Evolutionary conservation across 2,329 filamentous ascomycete species (phyloP), one percentile per base, ranked within the genome.

Genomic region (Metarhizium brunneum): DNA sequence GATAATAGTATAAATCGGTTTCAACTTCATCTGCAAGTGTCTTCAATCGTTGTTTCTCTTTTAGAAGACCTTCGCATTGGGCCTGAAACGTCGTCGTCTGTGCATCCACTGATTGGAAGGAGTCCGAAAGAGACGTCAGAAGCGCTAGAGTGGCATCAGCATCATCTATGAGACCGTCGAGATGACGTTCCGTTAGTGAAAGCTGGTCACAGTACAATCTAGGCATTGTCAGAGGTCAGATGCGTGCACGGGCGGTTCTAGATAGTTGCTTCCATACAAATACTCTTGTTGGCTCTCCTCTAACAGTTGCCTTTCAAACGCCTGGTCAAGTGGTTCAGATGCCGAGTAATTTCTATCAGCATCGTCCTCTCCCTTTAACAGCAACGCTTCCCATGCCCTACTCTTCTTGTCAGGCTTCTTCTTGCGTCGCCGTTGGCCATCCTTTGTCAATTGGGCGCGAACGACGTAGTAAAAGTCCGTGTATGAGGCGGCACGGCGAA

Each of bases 11-110:
- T n/a, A 96, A 76, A 63, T 96, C 95, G 29, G 89, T 88, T 30
- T 89, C 87, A 56, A 99, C 87, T 57, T 91, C 86, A 61, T 95
- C 84, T 2, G 91, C 90, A 47, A 99, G 79, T 61, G 80, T 81
- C 59, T 89, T 85, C 45, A 96, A 79, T 29, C 88, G 84, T 63
- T 81, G 83, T 72, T 97, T 91, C 64, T 96, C 92, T 1, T 82
- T 77, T 35, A 97, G 75, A 2, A 99, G 78, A 56, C 90, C 88
- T 67, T 96, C 90, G 71, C 94, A 99, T 70, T 95, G 91, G 50
- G 87, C 84, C 68, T 92, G 89, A 74, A 99, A 97, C 14, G 88
- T 86, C n/a, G 87, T 89, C 0, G 94, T 99, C 72, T 97, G 92
- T 10, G 82, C 77, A 64, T 96, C 91, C 51, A 99, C 92, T 0